Percentiles rank a stretch among this genome's conserved stretches.
Conservation (phyloP, 1,284 basidiomycete species). For the Rhizopogon parksii region DNA sequence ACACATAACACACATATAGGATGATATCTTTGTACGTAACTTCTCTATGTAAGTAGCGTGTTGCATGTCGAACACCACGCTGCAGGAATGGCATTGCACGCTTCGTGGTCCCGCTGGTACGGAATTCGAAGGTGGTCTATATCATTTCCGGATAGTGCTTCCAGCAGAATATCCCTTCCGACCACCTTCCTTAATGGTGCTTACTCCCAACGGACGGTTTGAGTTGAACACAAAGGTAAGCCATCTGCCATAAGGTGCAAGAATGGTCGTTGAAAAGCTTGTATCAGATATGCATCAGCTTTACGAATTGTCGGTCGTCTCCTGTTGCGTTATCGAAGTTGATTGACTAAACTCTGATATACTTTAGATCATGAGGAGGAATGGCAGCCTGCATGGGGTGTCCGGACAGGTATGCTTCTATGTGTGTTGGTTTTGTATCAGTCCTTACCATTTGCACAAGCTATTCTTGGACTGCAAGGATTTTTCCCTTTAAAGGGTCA, state of each 20-base stretch:
- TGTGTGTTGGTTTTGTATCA: constrained; percentile 8
- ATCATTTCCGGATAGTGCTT: constrained; percentile 87
- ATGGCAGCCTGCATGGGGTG: constrained; percentile 98
- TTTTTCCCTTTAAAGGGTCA: constrained; percentile 89
- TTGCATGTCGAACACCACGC: constrained; percentile 24
- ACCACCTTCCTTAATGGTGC: constrained; percentile 88
- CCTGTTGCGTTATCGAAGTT: constrained; percentile 11
- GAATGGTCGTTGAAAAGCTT: constrained; percentile 11
- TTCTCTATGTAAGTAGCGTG: background rate
- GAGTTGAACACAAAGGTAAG: constrained; percentile 91
- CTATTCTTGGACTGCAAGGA: constrained; percentile 84
- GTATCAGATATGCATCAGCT: constrained; percentile 83
- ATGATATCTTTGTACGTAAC: constrained; percentile 71
- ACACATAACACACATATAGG: constrained; percentile 34
- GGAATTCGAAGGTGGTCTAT: constrained; percentile 87
- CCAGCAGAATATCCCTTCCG: constrained; percentile 94
- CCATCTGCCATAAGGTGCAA: constrained; percentile 14
- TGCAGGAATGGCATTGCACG: constrained; percentile 95
- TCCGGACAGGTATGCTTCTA: constrained; percentile 69
- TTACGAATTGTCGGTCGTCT: constrained; percentile 68
- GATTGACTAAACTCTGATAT: constrained; percentile 20
- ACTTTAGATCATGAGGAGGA: constrained; percentile 74
- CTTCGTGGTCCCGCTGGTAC: constrained; percentile 81
- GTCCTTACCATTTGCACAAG: constrained; percentile 32
- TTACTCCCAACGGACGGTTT: constrained; percentile 93